Percentiles rank a stretch among this genome's conserved stretches.
Evolutionary conservation across 1,284 basidiomycete species (phyloP).

Genomic region (Marasmius fiardii): DNA sequence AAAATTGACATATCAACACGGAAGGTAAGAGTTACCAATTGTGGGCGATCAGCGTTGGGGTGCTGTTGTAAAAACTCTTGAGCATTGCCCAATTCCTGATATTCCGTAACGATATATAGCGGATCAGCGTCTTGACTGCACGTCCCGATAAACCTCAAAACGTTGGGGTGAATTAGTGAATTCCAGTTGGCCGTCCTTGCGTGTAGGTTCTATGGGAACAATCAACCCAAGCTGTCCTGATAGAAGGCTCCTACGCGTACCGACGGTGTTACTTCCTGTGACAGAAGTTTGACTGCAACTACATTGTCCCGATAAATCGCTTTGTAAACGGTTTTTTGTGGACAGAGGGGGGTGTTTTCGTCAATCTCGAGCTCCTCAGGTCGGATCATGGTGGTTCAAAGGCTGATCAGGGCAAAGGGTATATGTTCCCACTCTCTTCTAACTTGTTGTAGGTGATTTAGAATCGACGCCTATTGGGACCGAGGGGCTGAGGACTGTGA

Average conservation of each 20-base stretch:
- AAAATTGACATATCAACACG: background rate
- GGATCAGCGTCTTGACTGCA: constrained; percentile 3
- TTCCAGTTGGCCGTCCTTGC: constrained; percentile 5
- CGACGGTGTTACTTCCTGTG: constrained; percentile 4
- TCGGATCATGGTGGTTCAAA: constrained; percentile 1
- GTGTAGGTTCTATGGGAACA: constrained; percentile 2
- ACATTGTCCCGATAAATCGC: background rate
- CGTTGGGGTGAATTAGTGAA: constrained; percentile 7
- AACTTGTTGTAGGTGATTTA: too few species aligned
- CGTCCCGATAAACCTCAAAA: constrained; percentile 6
- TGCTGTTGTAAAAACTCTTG: constrained; percentile 6
- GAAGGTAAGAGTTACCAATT: background rate
- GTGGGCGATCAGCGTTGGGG: constrained; percentile 8
- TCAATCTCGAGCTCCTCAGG: constrained; percentile 3
- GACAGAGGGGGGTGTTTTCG: background rate
- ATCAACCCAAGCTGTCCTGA: background rate
- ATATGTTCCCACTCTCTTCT: background rate
- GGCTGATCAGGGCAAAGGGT: background rate
- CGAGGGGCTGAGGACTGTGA: too few species aligned
- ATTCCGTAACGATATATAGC: constrained; percentile 6
- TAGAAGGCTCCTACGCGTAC: background rate
- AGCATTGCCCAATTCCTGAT: constrained; percentile 6
- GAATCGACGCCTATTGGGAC: too few species aligned
- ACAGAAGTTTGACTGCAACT: constrained; percentile 10
- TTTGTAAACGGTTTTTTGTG: background rate